Conservation (phyloP, 305 asterid species). For the Solanum hybrid region DNA sequence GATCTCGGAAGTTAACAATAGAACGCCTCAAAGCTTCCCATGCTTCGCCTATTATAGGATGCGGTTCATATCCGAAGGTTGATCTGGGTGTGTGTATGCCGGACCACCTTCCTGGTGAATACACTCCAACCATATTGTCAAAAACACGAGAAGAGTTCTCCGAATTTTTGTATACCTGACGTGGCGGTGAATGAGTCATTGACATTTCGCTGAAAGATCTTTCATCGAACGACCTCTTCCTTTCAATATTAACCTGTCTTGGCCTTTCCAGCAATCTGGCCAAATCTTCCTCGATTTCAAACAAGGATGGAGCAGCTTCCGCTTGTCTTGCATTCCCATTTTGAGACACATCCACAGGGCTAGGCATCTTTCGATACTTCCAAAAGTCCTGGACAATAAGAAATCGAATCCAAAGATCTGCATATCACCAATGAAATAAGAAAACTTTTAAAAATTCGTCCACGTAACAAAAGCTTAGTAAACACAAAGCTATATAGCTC, state of each 20-base stretch:
- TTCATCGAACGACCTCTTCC: conserved; percentile 89
- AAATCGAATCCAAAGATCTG: conserved; percentile 15
- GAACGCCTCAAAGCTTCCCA: conserved; percentile 84
- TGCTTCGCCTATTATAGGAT: conserved; percentile 76
- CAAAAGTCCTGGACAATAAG: background rate
- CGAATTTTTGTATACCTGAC: conserved; percentile 29
- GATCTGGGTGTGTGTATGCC: conserved; percentile 73
- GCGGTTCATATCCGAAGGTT: conserved; percentile 46
- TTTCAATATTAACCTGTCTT: conserved; percentile 49
- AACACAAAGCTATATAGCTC: background rate
- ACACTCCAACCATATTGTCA: conserved; percentile 41
- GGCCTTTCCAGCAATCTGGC: conserved; percentile 51
- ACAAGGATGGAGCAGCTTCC: conserved; percentile 46
- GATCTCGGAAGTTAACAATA: conserved; percentile 60
- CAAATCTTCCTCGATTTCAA: conserved; percentile 68
- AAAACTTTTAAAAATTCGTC: background rate
- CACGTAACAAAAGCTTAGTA: background rate
- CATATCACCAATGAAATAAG: conserved; percentile 3
- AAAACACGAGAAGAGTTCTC: conserved; percentile 63
- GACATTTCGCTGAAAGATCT: conserved; percentile 80
- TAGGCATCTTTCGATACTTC: conserved; percentile 27
- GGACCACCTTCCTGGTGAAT: conserved; percentile 56
- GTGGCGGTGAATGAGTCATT: conserved; percentile 52
- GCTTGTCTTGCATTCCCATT: conserved; percentile 40
- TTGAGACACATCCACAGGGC: conserved; percentile 25